Base-by-base conservation (phyloP, 2,329 filamentous ascomycete genomes). In the Trichoderma hamatum region DNA sequence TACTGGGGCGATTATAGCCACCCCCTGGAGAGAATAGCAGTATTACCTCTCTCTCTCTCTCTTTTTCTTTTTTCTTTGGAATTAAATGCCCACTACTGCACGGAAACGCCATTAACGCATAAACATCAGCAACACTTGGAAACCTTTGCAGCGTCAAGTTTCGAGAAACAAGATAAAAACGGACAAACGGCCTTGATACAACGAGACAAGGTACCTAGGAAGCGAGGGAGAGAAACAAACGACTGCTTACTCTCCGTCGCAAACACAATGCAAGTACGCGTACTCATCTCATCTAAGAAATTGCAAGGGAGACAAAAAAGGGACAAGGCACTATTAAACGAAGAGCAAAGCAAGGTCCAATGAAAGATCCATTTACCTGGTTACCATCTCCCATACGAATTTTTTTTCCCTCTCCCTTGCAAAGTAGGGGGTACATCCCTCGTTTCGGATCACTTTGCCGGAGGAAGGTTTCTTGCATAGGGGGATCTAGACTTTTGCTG, bases 391-490 rank as follows among this genome's bases (percentile, higher is more conserved):
- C 32, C 21, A 26, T 39, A 28, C 21, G 56, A 34, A n/a, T 21
- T n/a, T 39, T 43, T 43, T 43, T 43, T 5, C 14, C 13, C 14
- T n/a, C 39, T 32, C 32, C 60, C 19, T 39, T 39, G 24, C 6
- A 24, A 49, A 49, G 46, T 21, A 49, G 49, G 61, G 32, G 30
- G 61, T n/a, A 32, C 24, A 19, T 19, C 24, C 46, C 26, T 66
- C 52, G 63, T 58, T 66, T 66, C 63, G 63, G 63, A 58, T 58
- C 51, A 28, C 5, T 36, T 46, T 49, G 36, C 63, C 52, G 63
- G 60, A 26, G 34, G 14, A n/a, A 56, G 28, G 52, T 66, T 58
- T 66, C 63, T 43, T 66, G 63, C 63, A 66, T 66, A 46, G 36
- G 51, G 39, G 52, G 63, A 66, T 66, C 63, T 66, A 55, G 63